These are phyloP conservation scores for Periconia macrospinosa DNA, from an alignment of 2,329 filamentous ascomycete genomes.

Conservation along the genomic window DNA sequence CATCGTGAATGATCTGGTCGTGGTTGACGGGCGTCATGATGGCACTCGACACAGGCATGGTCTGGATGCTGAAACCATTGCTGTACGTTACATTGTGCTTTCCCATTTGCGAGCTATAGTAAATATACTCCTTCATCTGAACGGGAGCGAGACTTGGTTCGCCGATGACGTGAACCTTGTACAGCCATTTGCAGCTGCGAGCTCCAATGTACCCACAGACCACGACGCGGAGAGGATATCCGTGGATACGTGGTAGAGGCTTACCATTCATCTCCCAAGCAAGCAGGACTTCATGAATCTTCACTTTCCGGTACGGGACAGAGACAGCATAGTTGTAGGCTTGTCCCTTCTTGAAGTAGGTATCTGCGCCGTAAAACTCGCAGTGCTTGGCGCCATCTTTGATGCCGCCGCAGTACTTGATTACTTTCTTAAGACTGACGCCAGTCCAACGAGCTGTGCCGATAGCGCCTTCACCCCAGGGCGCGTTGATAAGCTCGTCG, in stretches of 20 bases:
- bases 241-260: constrained; percentile 66
- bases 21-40: constrained; percentile 67
- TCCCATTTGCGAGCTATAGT: constrained; percentile 69
- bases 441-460: constrained; percentile 66
- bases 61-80: constrained; percentile 68
- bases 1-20: constrained; percentile 63
- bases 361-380: constrained; percentile 71
- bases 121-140: constrained; percentile 67
- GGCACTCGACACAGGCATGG: constrained; percentile 70
- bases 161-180: constrained; percentile 63
- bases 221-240: constrained; percentile 63
- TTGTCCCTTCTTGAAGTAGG: constrained; percentile 70
- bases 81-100: constrained; percentile 65
- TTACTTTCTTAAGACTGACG: constrained; percentile 68
- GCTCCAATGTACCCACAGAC: constrained; percentile 71
- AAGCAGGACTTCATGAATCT: constrained; percentile 66
- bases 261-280: constrained; percentile 74
- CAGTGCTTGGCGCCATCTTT: constrained; percentile 60
- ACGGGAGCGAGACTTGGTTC: constrained; percentile 62
- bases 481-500: constrained; percentile 56
- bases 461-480: constrained; percentile 59
- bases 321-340: constrained; percentile 69
- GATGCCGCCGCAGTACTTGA: constrained; percentile 70
- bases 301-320: constrained; percentile 69
- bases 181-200: constrained; percentile 64